phyloP scores from a whole-genome alignment of 306 rosid species.

The Astragalus glycyphyllos region DNA sequence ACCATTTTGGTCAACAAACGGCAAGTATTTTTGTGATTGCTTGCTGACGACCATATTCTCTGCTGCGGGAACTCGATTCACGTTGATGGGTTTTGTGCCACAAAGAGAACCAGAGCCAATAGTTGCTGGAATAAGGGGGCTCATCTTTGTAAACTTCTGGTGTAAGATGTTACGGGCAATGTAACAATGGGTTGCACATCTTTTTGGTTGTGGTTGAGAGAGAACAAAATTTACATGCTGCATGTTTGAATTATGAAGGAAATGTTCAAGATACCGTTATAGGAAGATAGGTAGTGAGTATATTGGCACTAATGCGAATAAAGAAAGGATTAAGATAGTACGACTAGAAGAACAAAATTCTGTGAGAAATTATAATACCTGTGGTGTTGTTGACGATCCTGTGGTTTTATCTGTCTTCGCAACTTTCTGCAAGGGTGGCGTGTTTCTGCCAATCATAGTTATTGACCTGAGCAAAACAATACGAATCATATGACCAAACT shows the following conservation, averaged over 20 bases:
- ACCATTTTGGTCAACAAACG: conserved; percentile 39
- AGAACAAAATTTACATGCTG: conserved; percentile 51
- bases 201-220: conserved; percentile 55
- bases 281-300: conserved; percentile 11
- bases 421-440: conserved; percentile 48
- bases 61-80: conserved; percentile 39
- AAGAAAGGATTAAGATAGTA: conserved; percentile 27
- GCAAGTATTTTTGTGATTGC: conserved; percentile 48
- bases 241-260: conserved; percentile 41
- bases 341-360: conserved; percentile 11
- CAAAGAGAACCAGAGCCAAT: conserved; percentile 48
- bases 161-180: conserved; percentile 74
- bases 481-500: conserved; percentile 9
- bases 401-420: conserved; percentile 40
- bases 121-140: conserved; percentile 41
- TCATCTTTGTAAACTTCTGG: conserved; percentile 55
- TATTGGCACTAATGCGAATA: conserved; percentile 1
- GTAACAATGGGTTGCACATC: conserved; percentile 71
- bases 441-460: conserved; percentile 43
- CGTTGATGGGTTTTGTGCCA: conserved; percentile 51
- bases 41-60: conserved; percentile 45
- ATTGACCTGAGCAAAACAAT: conserved; percentile 40
- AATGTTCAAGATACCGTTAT: conserved; percentile 18
- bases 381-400: conserved; percentile 36
- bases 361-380: conserved; percentile 50